Percentiles rank a stretch among this genome's conserved stretches.
phyloP scores from a whole-genome alignment of 1,284 basidiomycete species.

The Ustilago esculenta region DNA sequence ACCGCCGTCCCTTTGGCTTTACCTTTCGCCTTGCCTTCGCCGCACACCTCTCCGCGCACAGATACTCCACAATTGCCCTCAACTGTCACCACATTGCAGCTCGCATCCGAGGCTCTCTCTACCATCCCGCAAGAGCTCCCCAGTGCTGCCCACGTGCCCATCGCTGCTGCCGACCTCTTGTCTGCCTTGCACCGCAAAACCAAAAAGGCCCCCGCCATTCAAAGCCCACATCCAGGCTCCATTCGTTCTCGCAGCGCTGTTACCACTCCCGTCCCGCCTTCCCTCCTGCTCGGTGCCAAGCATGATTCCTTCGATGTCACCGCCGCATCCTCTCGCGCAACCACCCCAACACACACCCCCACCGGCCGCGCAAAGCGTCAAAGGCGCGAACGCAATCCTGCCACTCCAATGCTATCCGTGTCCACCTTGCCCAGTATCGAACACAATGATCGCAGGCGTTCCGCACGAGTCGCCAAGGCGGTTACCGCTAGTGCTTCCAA shows the following conservation, averaged over 20 bases:
- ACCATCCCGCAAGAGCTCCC: constrained; percentile 4
- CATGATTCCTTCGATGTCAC: constrained; percentile 26
- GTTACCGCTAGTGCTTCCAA: constrained; percentile 22
- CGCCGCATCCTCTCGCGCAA: constrained; percentile 29
- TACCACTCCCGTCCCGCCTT: constrained; percentile 30
- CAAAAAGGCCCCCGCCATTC: constrained; percentile 39
- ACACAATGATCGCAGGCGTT: constrained; percentile 29
- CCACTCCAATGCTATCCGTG: not conserved
- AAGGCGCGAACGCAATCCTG: constrained; percentile 27
- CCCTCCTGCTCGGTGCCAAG: constrained; percentile 12
- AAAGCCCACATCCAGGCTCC: constrained; percentile 27
- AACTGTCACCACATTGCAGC: constrained; percentile 30
- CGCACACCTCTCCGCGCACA: constrained; percentile 14
- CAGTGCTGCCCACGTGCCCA: constrained; percentile 3
- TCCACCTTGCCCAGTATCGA: constrained; percentile 35
- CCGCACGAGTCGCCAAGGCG: constrained; percentile 41
- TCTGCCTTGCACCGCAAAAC: constrained; percentile 19
- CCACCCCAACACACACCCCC: constrained; percentile 28
- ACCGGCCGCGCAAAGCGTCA: constrained; percentile 30
- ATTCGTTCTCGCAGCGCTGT: constrained; percentile 33
- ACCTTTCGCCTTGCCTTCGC: constrained; percentile 12
- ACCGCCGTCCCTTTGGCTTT: constrained; percentile 7
- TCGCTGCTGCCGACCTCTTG: constrained; percentile 25
- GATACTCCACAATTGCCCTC: constrained; percentile 18
- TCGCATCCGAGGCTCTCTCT: constrained; percentile 36